Percentiles rank a stretch among this genome's conserved stretches.
phyloP scores from a whole-genome alignment of 2,329 filamentous ascomycete genomes.

The Exophiala mesophila region DNA sequence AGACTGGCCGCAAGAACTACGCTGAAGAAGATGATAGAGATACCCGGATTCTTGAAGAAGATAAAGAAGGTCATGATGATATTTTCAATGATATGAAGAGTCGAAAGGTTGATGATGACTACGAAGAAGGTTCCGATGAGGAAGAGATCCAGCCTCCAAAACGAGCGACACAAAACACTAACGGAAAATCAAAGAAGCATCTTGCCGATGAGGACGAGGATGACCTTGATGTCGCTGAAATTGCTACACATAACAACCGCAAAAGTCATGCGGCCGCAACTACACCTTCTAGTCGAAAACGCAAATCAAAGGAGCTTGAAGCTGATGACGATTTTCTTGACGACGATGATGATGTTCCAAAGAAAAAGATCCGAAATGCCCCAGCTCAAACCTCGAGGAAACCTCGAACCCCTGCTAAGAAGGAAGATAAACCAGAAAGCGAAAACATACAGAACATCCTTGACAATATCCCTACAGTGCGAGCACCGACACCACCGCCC shows the following conservation, averaged over 20 bases:
- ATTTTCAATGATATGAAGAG: slow-evolving; percentile 71
- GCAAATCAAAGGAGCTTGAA: slow-evolving; percentile 52
- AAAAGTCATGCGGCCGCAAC: slow-evolving; percentile 28
- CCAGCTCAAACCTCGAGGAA: slow-evolving; percentile 36
- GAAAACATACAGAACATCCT: slow-evolving; percentile 76
- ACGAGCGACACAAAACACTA: slow-evolving; percentile 8
- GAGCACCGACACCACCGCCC: slow-evolving; percentile 76
- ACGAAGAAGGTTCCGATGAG: slow-evolving; percentile 56
- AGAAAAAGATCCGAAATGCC: slow-evolving; percentile 40
- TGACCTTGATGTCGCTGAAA: slow-evolving; percentile 24
- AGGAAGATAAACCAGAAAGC: slow-evolving; percentile 62
- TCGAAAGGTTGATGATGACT: slow-evolving; percentile 63
- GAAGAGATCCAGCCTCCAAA: slow-evolving; percentile 45
- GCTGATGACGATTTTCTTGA: slow-evolving; percentile 39
- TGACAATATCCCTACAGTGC: slow-evolving; percentile 76
- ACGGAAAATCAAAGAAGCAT: slow-evolving; percentile 11
- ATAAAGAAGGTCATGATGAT: slow-evolving; percentile 69
- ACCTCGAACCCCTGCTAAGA: slow-evolving; percentile 58
- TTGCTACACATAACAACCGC: slow-evolving; percentile 28
- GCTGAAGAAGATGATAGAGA: slow-evolving; percentile 45
- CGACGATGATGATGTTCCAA: slow-evolving; percentile 52
- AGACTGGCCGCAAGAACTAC: slow-evolving; percentile 32
- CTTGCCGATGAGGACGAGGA: slow-evolving; percentile 32
- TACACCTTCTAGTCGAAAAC: slow-evolving; percentile 51
- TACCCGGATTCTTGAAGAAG: slow-evolving; percentile 60